Evolutionary conservation across 2,329 filamentous ascomycete species (phyloP), one percentile per base, ranked within the genome.

Genomic region (Neurospora crassa): DNA sequence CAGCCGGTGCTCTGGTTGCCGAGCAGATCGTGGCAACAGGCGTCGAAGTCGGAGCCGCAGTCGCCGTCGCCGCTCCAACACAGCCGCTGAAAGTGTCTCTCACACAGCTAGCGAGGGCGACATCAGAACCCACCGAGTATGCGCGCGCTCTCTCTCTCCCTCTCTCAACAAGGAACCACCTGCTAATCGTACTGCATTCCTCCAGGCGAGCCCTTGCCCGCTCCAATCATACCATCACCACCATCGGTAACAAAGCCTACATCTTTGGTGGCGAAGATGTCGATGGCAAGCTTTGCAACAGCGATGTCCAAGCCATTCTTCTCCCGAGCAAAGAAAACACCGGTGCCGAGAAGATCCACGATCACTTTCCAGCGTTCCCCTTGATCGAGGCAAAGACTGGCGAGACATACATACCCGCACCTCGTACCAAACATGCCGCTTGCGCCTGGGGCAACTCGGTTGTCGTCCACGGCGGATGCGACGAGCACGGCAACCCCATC

Each of bases 241-340:
- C 87, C 67, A 80, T 89, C 73, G 84, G 83, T 72, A 82, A 84
- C 69, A 84, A 84, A 73, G 85, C 85, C 40, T 87, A 87, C 76
- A 83, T 88, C 70, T 88, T 88, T 77, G 93, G 86, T 7, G 86
- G 86, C 69, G 81, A 83, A 75, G 78, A 74, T 0, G 76, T 78
- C 63, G 76, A 75, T 53, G 75, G 81, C 72, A 72, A 80, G 71
- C 79, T 87, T 37, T 85, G 84, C 41, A 81, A 82, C 70, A 85
- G 85, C 76, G 82, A 83, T 70, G 82, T 88, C 68, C 84, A 88
- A 74, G 82, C 84, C 29, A 77, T 88, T 69, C 84, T 86, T 14
- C 76, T 88, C 1, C 84, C 18, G 11, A 40, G 41, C 70, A 71
- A 41, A 34, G 40, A 59, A 34, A 68, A 70, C 20, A 68, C 41